phyloP scores from a whole-genome alignment of 1,284 basidiomycete genomes.

The Volvariella volvacea region DNA sequence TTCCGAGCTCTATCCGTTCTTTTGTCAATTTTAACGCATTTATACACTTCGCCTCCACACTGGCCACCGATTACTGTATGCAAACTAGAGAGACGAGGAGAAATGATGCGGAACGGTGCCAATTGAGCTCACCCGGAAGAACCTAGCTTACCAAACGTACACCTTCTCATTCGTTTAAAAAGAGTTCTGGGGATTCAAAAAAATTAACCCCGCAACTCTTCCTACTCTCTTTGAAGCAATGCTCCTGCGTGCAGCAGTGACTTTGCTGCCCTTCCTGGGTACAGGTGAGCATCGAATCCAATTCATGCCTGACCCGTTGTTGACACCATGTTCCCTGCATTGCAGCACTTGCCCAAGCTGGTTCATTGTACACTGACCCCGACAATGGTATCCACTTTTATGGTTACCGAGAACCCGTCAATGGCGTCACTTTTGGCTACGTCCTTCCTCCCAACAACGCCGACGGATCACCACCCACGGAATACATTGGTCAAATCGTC shows the following conservation, averaged over 20 bases:
- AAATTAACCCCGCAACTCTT: too few species aligned
- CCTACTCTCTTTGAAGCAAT: slow-evolving; percentile 14
- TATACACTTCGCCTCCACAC: neutral
- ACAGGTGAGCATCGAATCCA: slow-evolving; percentile 15
- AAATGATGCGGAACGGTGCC: too few species aligned
- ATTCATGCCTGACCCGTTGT: neutral
- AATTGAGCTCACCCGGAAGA: too few species aligned
- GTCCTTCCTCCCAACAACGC: slow-evolving; percentile 44
- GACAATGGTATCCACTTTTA: slow-evolving; percentile 51
- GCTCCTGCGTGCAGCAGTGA: slow-evolving; percentile 22
- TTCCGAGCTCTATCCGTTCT: slow-evolving; percentile 22
- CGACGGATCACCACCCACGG: slow-evolving; percentile 28
- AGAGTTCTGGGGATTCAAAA: too few species aligned
- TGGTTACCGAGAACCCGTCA: slow-evolving; percentile 41
- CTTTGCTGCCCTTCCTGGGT: slow-evolving; percentile 20
- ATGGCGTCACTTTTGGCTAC: slow-evolving; percentile 45
- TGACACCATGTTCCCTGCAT: neutral
- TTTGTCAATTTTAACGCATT: slow-evolving; percentile 1
- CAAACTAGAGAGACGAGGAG: too few species aligned
- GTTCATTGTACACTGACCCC: slow-evolving; percentile 35
- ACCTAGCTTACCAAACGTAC: too few species aligned
- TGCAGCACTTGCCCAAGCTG: slow-evolving; percentile 35
- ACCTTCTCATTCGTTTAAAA: too few species aligned
- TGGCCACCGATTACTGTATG: too few species aligned
- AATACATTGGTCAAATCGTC: slow-evolving; percentile 59